Conservation (phyloP, 1,139 yeast species). For the Petasospora rhodanensis region DNA sequence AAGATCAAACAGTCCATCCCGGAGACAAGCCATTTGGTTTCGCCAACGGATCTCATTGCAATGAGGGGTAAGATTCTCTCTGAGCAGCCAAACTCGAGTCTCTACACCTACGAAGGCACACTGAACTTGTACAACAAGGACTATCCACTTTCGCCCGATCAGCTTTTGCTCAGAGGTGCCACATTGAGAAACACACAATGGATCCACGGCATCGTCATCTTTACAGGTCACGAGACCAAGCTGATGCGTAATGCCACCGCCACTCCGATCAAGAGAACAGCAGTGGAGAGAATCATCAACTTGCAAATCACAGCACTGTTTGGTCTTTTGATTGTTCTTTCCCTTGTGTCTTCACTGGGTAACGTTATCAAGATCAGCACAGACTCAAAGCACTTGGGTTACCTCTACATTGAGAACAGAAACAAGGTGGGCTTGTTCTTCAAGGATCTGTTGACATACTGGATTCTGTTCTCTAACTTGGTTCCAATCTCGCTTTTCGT, state of each 20-base stretch:
- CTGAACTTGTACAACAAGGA: conserved; percentile 54
- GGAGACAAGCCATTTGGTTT: conserved; percentile 72
- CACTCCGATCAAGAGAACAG: conserved; percentile 94
- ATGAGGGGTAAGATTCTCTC: conserved; percentile 60
- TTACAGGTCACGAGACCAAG: conserved; percentile 98
- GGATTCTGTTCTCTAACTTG: conserved; percentile 93
- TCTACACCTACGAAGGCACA: conserved; percentile 94
- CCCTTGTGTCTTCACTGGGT: conserved; percentile 82
- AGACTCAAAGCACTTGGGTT: conserved; percentile 49
- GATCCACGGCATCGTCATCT: conserved; percentile 90
- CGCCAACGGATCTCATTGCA: conserved; percentile 56
- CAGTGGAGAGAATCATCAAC: conserved; percentile 93
- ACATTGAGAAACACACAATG: conserved; percentile 91
- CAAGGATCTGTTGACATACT: conserved; percentile 82
- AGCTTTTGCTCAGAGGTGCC: conserved; percentile 89
- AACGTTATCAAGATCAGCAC: conserved; percentile 71
- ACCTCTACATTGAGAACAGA: conserved; percentile 66
- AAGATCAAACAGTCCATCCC: conserved; percentile 85
- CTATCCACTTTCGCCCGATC: conserved; percentile 83
- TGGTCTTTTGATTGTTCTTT: conserved; percentile 66
- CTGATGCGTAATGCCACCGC: conserved; percentile 98
- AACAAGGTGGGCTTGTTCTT: conserved; percentile 71
- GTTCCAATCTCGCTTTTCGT: conserved; percentile 95
- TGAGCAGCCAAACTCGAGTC: conserved; percentile 91
- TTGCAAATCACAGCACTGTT: conserved; percentile 87